Evolutionary conservation across 345 rosid species (phyloP).

Genomic region (Lepidium sativum): DNA sequence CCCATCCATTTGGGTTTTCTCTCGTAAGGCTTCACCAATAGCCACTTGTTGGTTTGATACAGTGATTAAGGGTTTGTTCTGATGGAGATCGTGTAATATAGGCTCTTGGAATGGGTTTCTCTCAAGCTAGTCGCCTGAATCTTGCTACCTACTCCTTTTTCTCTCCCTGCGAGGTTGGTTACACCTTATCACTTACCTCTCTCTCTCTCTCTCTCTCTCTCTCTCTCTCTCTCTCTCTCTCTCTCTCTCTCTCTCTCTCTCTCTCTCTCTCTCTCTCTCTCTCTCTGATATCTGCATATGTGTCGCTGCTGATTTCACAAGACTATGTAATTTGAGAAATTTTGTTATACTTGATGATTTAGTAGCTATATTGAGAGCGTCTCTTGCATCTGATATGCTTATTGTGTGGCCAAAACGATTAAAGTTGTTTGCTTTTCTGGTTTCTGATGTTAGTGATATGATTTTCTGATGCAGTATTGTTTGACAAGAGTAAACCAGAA

Average conservation of each 20-base stretch:
- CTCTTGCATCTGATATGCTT: neutral
- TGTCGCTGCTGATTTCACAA: neutral
- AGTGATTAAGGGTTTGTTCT: neutral
- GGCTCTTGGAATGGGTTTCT: constrained; percentile 41
- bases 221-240: neutral
- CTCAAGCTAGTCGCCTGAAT: constrained; percentile 36
- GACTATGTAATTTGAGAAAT: neutral
- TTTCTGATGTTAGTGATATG: neutral
- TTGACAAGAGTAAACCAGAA: constrained; percentile 30
- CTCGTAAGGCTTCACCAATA: neutral
- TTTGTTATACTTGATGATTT: neutral
- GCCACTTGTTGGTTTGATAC: neutral
- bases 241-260: neutral
- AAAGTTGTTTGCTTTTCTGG: neutral
- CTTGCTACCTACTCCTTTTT: constrained; percentile 26
- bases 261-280: neutral
- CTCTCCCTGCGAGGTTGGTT: constrained; percentile 26
- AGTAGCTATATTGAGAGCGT: neutral
- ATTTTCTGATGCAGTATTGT: constrained; percentile 34
- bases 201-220: neutral
- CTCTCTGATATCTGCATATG: neutral
- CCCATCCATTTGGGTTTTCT: constrained; percentile 6
- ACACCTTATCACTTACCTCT: neutral
- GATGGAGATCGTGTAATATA: neutral
- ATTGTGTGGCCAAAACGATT: neutral